Base-by-base conservation (phyloP, 1,284 basidiomycete genomes). In the Ustilago trichophora region DNA sequence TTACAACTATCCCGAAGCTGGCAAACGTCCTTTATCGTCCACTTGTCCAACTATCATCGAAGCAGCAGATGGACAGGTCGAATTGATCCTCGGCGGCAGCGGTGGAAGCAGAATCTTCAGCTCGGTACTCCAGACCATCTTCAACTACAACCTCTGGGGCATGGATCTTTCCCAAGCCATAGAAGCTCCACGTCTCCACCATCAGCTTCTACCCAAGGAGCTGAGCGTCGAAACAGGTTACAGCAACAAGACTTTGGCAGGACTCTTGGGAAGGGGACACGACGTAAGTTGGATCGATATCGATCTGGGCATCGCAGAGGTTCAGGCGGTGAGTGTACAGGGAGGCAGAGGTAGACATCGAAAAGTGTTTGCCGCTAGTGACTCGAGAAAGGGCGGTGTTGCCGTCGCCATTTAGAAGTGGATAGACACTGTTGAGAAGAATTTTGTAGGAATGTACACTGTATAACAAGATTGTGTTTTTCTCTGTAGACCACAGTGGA, bases 171-270 rank as follows among this genome's bases (percentile, higher is more conserved):
- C 89, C 55, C 81, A 86, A 26, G 91, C 94, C 0, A 88, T 98
- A 31, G 95, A 98, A 82, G 86, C 83, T 64, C 89, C 91, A 0
- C 85, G 94, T n/a, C 80, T 96, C n/a, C 94, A 98, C 78, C 88
- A 96, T 78, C 95, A 98, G 80, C 56, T 78, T 19, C 52, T 78
- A 7, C 76, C 76, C 9, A 49, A 47, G 15, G 22, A 54, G 21
- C 46, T 77, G 4, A 65, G 55, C 16, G 65, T 64, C n/a, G 76
- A 78, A 54, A 76, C 71, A 4, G 59, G 64, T 9, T 74, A 67
- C 45, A 56, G 48, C 36, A 58, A 56, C 3, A 57, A 63, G 15
- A 50, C 62, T 21, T 27, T 75, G 1, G 65, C 69, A 0, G 69
- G 50, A 1, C 43, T 78, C 18, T 32, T 36, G 32, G 57, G 54